Percentiles rank a stretch among this genome's conserved stretches.
Conservation (phyloP, 495 filamentous ascomycete genomes). For the Annulohypoxylon maeteangense region DNA sequence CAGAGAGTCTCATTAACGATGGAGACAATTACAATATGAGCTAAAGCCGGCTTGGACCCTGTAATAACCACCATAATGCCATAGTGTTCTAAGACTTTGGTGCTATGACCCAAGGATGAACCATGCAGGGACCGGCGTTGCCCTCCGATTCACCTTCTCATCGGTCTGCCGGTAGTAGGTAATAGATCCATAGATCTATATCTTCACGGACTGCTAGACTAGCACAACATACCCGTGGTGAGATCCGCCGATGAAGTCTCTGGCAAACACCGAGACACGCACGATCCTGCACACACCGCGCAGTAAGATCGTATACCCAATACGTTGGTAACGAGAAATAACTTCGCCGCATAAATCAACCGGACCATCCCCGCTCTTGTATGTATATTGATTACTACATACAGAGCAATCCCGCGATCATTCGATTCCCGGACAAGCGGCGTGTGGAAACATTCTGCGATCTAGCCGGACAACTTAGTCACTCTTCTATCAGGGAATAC, state of each 20-base stretch:
- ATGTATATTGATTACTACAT: slow-evolving; percentile 4
- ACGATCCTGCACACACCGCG: slow-evolving; percentile 2
- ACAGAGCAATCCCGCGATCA: background rate
- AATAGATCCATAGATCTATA: background rate
- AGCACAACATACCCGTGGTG: slow-evolving; percentile 24
- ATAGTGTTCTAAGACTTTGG: background rate
- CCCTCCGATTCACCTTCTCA: slow-evolving; percentile 7
- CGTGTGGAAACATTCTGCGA: slow-evolving; percentile 10
- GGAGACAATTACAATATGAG: background rate
- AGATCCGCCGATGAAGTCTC: slow-evolving; percentile 11
- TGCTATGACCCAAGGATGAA: slow-evolving; percentile 20
- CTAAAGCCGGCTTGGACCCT: background rate
- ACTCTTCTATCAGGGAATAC: slow-evolving; percentile 14
- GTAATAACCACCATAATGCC: background rate
- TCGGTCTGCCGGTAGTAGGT: slow-evolving; percentile 10
- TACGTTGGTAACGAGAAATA: background rate
- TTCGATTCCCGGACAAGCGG: background rate
- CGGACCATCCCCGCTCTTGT: background rate
- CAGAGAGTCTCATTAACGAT: background rate
- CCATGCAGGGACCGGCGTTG: slow-evolving; percentile 11
- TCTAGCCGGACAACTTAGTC: background rate
- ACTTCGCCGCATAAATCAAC: background rate
- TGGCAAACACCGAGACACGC: slow-evolving; percentile 16
- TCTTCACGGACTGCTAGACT: slow-evolving; percentile 9
- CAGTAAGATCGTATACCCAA: slow-evolving; percentile 1